Evolutionary conservation across 2,329 filamentous ascomycete genomes (phyloP), one percentile per base, ranked within the genome.

Genomic region (Epichloe glyceriae): DNA sequence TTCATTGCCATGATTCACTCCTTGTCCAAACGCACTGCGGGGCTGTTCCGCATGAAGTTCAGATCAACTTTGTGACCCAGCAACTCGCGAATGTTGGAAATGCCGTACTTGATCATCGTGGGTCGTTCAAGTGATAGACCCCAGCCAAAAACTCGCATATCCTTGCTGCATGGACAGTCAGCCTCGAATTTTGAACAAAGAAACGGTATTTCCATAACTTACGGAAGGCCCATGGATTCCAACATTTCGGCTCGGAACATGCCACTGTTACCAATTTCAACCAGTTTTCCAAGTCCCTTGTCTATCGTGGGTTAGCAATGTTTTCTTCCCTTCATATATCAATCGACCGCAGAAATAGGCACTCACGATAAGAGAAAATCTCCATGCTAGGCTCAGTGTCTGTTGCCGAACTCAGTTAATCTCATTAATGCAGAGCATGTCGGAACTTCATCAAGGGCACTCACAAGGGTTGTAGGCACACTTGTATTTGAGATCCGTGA

Each of bases 231-330:
- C 90, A 96, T 95, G 5, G 89, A 76, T 70, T 95, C 86, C 62
- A 96, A 70, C 91, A 97, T 96, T 71, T 98, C 93, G 2, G 93
- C 90, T 58, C 93, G 79, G 82, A 98, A 98, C 90, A 98, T 97
- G 56, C 93, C 93, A 60, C 85, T 91, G 73, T 98, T 97, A 53
- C 93, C 93, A 64, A 97, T 97, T 73, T 97, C 93, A 26, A 97
- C 88, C 72, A 94, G 85, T 74, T 95, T 95, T 61, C 80, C 80
- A 47, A 96, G 73, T 3, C 89, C 91, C 62, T 85, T 80, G 74
- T 97, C 52, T 53, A 12, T 22, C 4, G 19, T 35, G 26, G 3
- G 4, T 52, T 46, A 52, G 30, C 37, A 2, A 38, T 34, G 11
- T 8, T 8, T 46, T 17, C 33, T 39, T 30, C 15, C 7, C 12